Percentiles rank a stretch among this genome's conserved stretches.
phyloP scores from a whole-genome alignment of 108 stramenopile genomes.

The Pelagomonas calceolata region DNA sequence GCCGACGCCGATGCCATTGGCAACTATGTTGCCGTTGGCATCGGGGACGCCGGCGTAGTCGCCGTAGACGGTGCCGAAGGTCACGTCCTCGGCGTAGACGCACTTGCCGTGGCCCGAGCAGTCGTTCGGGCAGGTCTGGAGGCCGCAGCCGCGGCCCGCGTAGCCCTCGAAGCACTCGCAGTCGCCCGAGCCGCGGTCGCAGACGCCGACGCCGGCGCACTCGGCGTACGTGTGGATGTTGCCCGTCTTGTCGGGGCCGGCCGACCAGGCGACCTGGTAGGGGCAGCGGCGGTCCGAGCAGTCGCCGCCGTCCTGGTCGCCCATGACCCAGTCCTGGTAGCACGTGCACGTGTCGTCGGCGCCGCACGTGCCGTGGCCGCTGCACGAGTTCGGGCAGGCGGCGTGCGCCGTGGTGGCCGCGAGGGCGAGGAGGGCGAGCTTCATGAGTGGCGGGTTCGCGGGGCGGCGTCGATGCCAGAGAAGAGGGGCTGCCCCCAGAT shows the following conservation, averaged over 20 bases:
- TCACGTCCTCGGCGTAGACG: constrained; percentile 45
- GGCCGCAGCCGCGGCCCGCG: constrained; percentile 44
- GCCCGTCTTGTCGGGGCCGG: constrained; percentile 23
- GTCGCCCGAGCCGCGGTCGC: constrained; percentile 43
- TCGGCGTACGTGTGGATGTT: constrained; percentile 49
- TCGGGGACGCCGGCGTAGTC: constrained; percentile 42
- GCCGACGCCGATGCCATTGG: constrained; percentile 3
- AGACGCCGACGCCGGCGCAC: constrained; percentile 57
- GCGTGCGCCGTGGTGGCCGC: constrained; percentile 21
- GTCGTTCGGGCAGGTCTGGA: constrained; percentile 44
- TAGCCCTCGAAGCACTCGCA: constrained; percentile 50
- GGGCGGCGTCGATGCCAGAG: no score
- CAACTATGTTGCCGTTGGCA: constrained; percentile 28
- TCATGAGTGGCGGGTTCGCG: no score
- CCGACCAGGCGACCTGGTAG: constrained; percentile 41
- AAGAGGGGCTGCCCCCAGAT: no score
- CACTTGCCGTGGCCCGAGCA: constrained; percentile 52
- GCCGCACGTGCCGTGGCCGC: constrained; percentile 55
- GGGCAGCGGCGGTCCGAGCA: constrained; percentile 54
- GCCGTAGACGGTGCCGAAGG: constrained; percentile 34
- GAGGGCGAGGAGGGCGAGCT: not conserved
- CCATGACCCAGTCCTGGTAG: constrained; percentile 57
- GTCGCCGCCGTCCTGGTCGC: constrained; percentile 48
- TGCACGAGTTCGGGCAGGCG: constrained; percentile 47
- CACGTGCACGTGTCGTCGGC: constrained; percentile 47